Evolutionary conservation across 179 eudicot species (phyloP), one percentile per base, ranked within the genome.

Genomic region (Silene vulgaris): DNA sequence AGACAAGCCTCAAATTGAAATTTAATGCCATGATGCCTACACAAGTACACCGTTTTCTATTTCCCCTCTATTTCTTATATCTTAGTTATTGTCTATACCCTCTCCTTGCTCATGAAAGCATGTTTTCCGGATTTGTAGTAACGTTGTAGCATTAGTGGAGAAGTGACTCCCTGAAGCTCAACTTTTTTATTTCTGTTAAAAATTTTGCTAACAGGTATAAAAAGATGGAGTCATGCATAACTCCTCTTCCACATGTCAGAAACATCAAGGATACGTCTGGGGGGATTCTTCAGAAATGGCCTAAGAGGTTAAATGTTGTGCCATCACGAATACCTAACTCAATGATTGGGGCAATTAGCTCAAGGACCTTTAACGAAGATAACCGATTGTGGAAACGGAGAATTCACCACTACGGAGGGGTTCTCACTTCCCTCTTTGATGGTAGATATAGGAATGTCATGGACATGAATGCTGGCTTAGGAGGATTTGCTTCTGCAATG

Each of bases 381-480:
- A 85, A 80, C 67, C 68, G 68, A 56, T 11, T 86, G 48, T 90
- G 95, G 95, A 88, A 78, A 73, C 79, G 79, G 75, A 83, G 89
- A 77, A 75, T 89, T 65, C 75, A 63, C 8, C 81, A 84, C 65
- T 90, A 90, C 74, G 80, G 76, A n/a, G 50, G 78, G 48, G 80
- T 89, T 57, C 84, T 85, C 43, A 64, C 52, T 21, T 70, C 84
- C 61, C 78, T 90, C 0, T 79, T 63, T 52, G 59, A 65, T 12
- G 86, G 88, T 12, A 78, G 83, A 60, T 83, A 85, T 45, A 62
- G 90, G 61, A 90, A 89, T 81, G 69, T 90, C 12, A 82, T 90
- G 83, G 96, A 89, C 78, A 90, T 89, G 96, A 90, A 90, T 84
- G 89, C 91, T 75, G 85, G 84, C 35, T 78, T 90, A 26, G 96